Conservation (phyloP, 1,139 yeast genomes). For the Geotrichum candidum region DNA sequence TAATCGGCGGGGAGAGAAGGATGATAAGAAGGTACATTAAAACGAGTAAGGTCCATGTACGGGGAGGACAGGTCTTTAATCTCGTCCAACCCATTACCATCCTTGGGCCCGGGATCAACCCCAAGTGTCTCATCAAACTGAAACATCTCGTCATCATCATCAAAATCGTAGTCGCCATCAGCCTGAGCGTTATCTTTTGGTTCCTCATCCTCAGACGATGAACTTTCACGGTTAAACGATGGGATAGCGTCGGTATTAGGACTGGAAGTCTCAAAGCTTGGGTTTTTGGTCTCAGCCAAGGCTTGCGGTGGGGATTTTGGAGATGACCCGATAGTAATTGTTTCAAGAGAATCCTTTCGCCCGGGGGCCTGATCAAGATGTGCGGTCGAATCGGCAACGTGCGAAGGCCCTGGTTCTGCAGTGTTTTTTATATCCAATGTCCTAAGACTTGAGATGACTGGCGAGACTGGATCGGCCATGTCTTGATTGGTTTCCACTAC, state of each 20-base stretch:
- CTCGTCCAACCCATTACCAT: background rate
- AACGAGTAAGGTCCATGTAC: background rate
- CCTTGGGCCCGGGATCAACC: slow-evolving; percentile 5
- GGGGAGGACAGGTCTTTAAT: background rate
- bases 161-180: slow-evolving; percentile 5
- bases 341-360: slow-evolving; percentile 2
- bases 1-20: slow-evolving; percentile 2
- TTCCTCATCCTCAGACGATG: slow-evolving; percentile 10
- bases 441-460: background rate
- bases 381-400: background rate
- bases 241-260: background rate
- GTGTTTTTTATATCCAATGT: background rate
- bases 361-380: background rate
- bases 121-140: slow-evolving; percentile 18
- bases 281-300: background rate
- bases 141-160: slow-evolving; percentile 17
- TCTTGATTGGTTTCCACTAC: background rate
- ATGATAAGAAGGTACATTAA: slow-evolving; percentile 1
- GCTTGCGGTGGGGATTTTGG: background rate
- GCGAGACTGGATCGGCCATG: background rate
- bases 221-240: background rate
- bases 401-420: background rate
- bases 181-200: background rate
- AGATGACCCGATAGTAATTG: background rate
- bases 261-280: background rate